Evolutionary conservation across 176 grass and related monocot species (phyloP).

Genomic region (Cocos nucifera): DNA sequence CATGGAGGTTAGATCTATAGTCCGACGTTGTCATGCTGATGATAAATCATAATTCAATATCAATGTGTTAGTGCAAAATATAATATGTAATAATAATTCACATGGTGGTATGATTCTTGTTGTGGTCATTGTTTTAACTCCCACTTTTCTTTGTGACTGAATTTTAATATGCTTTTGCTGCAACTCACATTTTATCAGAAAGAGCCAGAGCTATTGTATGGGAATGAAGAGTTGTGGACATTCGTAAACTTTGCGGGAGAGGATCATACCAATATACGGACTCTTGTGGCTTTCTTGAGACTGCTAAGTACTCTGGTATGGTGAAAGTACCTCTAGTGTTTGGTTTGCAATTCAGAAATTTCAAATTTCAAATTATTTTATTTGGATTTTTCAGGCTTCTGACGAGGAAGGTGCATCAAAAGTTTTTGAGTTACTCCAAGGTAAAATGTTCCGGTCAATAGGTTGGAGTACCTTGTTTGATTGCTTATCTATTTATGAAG

Average conservation of each 20-base stretch:
- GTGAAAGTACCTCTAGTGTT: neutral
- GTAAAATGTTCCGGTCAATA: slow-evolving; percentile 75
- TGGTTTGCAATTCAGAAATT: too few relatives aligned
- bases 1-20: too few relatives aligned
- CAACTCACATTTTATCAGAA: slow-evolving; percentile 43
- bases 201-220: slow-evolving; percentile 80
- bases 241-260: slow-evolving; percentile 82
- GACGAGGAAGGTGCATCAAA: slow-evolving; percentile 72
- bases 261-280: slow-evolving; percentile 84
- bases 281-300: slow-evolving; percentile 83
- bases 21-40: too few relatives aligned
- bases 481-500: slow-evolving; percentile 91
- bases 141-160: too few relatives aligned
- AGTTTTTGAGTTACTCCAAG: slow-evolving; percentile 81
- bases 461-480: slow-evolving; percentile 95
- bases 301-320: slow-evolving; percentile 89
- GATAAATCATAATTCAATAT: too few relatives aligned
- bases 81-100: too few relatives aligned
- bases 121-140: too few relatives aligned
- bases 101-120: too few relatives aligned
- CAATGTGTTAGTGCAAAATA: too few relatives aligned
- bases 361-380: slow-evolving; percentile 10
- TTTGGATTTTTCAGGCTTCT: slow-evolving; percentile 56
- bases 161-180: slow-evolving; percentile 2
- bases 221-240: slow-evolving; percentile 84